These are phyloP conservation scores for Ceratocystis variospora DNA, from an alignment of 2,329 filamentous ascomycete species.

Conservation along the genomic window DNA sequence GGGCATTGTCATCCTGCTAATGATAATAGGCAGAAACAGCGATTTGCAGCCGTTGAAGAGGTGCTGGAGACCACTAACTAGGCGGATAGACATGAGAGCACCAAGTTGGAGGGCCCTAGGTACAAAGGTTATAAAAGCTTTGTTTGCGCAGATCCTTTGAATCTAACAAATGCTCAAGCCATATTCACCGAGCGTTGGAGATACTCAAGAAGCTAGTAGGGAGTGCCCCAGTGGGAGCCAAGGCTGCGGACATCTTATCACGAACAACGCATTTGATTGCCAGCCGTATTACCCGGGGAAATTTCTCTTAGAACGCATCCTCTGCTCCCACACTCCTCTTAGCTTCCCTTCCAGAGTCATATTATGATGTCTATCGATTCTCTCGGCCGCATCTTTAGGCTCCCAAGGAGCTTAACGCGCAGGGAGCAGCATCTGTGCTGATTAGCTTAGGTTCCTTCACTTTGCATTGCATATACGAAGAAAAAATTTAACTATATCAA, in stretches of 20 bases:
- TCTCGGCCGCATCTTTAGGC: not conserved
- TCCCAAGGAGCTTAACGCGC: not conserved
- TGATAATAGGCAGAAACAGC: not conserved
- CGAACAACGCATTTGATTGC: not conserved
- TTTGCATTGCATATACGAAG: slow-evolving; percentile 4
- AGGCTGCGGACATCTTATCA: not conserved
- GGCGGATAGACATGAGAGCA: not conserved
- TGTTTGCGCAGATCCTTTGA: no score
- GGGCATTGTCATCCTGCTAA: not conserved
- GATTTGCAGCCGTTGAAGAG: not conserved
- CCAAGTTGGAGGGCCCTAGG: not conserved
- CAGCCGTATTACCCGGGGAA: not conserved
- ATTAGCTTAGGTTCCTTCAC: not conserved
- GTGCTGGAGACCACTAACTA: not conserved
- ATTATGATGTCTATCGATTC: not conserved
- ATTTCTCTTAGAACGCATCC: not conserved
- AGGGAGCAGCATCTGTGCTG: not conserved
- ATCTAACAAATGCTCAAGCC: not conserved
- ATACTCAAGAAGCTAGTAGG: not conserved
- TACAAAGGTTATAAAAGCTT: no score
- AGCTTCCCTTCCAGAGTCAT: not conserved
- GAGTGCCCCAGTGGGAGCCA: not conserved
- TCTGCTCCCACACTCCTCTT: not conserved
- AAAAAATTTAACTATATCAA: not conserved
- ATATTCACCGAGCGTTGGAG: not conserved